A percentile compares a stretch with the other conserved stretches of the same genome.
Conservation (phyloP, 2,329 filamentous ascomycete genomes). For the Onygenales sp. region DNA sequence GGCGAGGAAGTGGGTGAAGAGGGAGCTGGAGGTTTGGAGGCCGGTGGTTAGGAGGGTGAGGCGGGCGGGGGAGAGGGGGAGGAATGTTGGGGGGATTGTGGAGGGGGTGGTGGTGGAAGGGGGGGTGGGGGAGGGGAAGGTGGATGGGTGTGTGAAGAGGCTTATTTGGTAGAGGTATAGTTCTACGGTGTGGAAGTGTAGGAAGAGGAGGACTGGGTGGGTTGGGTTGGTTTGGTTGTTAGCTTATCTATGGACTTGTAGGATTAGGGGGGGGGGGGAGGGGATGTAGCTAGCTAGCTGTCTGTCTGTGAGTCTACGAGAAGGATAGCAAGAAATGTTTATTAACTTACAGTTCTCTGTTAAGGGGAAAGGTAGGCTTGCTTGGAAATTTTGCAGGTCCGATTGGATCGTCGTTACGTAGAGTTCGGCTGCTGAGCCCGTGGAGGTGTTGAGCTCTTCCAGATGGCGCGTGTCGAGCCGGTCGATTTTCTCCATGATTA, state of each 20-base stretch:
- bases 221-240: neutral
- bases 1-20: slow-evolving; percentile 23
- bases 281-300: no score
- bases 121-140: no score
- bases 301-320: no score
- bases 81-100: slow-evolving; percentile 6
- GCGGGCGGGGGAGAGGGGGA: slow-evolving; percentile 9
- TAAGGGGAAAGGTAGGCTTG: slow-evolving; percentile 18
- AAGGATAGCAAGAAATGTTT: no score
- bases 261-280: no score
- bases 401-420: slow-evolving; percentile 21
- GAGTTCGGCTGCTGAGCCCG: slow-evolving; percentile 17
- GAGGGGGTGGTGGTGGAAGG: no score
- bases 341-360: slow-evolving; percentile 21
- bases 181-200: slow-evolving; percentile 31
- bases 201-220: slow-evolving; percentile 24
- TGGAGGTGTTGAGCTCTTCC: slow-evolving; percentile 9
- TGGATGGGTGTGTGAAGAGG: slow-evolving; percentile 19
- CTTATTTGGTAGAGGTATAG: slow-evolving; percentile 32
- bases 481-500: slow-evolving; percentile 30
- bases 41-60: slow-evolving; percentile 10
- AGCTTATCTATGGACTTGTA: neutral
- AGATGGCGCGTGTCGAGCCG: slow-evolving; percentile 13
- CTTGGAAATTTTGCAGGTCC: slow-evolving; percentile 25
- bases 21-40: slow-evolving; percentile 12